Evolutionary conservation across 768 basidiomycete genomes (phyloP).

Genomic region (Kwoniella sp.): DNA sequence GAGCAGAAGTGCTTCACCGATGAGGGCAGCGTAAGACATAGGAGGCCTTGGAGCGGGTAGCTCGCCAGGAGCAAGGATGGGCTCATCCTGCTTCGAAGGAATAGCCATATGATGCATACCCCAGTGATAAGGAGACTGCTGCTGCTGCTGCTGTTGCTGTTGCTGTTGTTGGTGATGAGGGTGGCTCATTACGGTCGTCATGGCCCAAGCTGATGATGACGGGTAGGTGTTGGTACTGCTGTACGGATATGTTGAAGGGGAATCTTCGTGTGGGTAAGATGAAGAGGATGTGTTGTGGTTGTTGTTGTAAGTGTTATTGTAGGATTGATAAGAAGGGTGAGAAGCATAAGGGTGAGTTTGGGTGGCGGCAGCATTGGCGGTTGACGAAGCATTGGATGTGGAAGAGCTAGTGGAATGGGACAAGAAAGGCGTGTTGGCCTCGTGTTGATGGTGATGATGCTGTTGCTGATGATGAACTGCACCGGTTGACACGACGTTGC

Average conservation of each 20-base stretch:
- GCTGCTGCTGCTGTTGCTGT: constrained; percentile 15
- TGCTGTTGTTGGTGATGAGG: constrained; percentile 12
- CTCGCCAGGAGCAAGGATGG: constrained; percentile 51
- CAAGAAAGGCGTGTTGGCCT: constrained; percentile 24
- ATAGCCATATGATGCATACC: constrained; percentile 26
- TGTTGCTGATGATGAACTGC: constrained; percentile 13
- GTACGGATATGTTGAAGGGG: neutral
- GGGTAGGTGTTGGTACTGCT: constrained; percentile 1
- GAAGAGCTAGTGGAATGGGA: constrained; percentile 6
- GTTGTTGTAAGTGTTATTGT: constrained; percentile 8
- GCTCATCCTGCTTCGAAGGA: constrained; percentile 42
- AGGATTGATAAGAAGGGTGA: constrained; percentile 1
- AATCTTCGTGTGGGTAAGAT: constrained; percentile 9
- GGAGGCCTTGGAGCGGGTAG: constrained; percentile 48
- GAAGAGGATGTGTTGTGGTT: constrained; percentile 3
- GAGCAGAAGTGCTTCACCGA: constrained; percentile 51
- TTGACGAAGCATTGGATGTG: constrained; percentile 7
- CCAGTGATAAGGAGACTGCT: constrained; percentile 28
- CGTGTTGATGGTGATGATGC: constrained; percentile 25
- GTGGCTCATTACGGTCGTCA: neutral
- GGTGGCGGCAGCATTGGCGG: constrained; percentile 6
- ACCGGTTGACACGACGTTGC: constrained; percentile 3
- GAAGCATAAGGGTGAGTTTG: constrained; percentile 20
- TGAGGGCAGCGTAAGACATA: constrained; percentile 52
- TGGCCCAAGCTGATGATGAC: constrained; percentile 6